Evolutionary conservation across 2,329 filamentous ascomycete species (phyloP).

Genomic region (Biscogniauxia sp.): DNA sequence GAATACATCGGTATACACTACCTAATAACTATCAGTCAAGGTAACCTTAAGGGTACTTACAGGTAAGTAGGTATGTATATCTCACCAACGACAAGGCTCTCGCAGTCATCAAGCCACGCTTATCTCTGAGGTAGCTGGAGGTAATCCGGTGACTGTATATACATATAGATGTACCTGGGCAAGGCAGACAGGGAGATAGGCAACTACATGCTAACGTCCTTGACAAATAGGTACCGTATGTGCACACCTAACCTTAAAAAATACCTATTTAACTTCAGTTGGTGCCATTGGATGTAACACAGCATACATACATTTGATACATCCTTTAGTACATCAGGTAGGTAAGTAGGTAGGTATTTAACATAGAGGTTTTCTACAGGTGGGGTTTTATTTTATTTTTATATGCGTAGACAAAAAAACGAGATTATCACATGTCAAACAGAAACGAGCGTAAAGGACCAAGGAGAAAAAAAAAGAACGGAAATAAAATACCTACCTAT

Average conservation of each 20-base stretch:
- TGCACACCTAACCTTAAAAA: not conserved
- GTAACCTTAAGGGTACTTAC: too few relatives aligned
- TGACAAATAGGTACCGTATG: not conserved
- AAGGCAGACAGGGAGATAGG: not conserved
- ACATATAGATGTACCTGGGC: not conserved
- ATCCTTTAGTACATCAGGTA: too few relatives aligned
- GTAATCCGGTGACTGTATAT: not conserved
- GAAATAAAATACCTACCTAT: too few relatives aligned
- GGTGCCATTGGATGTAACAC: not conserved
- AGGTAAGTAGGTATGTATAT: too few relatives aligned
- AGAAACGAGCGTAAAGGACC: not conserved
- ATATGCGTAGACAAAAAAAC: not conserved
- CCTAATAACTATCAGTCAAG: too few relatives aligned
- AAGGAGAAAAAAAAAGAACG: too few relatives aligned
- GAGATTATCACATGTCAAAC: not conserved
- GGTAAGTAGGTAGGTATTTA: too few relatives aligned
- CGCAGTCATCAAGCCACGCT: not conserved
- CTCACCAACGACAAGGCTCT: not conserved
- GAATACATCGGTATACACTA: too few relatives aligned
- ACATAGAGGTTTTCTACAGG: too few relatives aligned
- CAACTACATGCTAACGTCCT: not conserved
- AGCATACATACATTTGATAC: too few relatives aligned
- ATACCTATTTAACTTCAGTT: not conserved
- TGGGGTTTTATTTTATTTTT: not conserved
- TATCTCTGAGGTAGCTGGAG: not conserved